Evolutionary conservation across 768 basidiomycete species (phyloP).

Genomic region (Boletus barrowsii): DNA sequence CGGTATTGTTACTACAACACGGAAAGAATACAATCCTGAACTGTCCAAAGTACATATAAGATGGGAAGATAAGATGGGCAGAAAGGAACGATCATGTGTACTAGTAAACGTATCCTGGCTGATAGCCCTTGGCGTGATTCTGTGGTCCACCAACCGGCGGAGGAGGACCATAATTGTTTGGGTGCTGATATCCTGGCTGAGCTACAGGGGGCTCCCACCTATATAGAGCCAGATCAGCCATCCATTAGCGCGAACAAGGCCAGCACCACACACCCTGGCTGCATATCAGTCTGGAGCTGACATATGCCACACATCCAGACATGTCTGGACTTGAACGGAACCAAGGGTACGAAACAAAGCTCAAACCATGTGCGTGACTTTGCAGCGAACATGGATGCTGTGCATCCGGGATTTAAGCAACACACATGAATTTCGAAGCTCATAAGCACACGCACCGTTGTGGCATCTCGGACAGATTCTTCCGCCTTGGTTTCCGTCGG

Average conservation of each 20-base stretch:
- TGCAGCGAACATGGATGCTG: slow-evolving; percentile 59
- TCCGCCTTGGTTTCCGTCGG: slow-evolving; percentile 49
- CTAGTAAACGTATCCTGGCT: slow-evolving; percentile 25
- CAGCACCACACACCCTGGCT: slow-evolving; percentile 45
- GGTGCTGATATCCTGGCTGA: slow-evolving; percentile 39
- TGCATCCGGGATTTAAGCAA: neutral
- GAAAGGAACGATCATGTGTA: neutral
- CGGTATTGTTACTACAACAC: neutral
- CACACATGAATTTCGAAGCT: neutral
- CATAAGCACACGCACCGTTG: slow-evolving; percentile 50
- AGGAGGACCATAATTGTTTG: slow-evolving; percentile 14
- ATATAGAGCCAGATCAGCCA: neutral
- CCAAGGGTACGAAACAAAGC: slow-evolving; percentile 68
- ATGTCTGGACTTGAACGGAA: slow-evolving; percentile 59
- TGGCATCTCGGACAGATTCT: slow-evolving; percentile 70
- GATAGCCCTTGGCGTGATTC: slow-evolving; percentile 22
- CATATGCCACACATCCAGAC: slow-evolving; percentile 75
- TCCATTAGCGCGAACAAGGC: neutral
- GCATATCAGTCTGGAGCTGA: slow-evolving; percentile 55
- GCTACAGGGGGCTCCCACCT: slow-evolving; percentile 38
- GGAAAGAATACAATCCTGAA: neutral
- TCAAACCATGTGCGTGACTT: slow-evolving; percentile 74
- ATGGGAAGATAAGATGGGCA: neutral
- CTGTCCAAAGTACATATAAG: neutral
- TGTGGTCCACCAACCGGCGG: slow-evolving; percentile 2